Conservation (phyloP, 1,284 basidiomycete species). For the Marasmius tenuissimus region DNA sequence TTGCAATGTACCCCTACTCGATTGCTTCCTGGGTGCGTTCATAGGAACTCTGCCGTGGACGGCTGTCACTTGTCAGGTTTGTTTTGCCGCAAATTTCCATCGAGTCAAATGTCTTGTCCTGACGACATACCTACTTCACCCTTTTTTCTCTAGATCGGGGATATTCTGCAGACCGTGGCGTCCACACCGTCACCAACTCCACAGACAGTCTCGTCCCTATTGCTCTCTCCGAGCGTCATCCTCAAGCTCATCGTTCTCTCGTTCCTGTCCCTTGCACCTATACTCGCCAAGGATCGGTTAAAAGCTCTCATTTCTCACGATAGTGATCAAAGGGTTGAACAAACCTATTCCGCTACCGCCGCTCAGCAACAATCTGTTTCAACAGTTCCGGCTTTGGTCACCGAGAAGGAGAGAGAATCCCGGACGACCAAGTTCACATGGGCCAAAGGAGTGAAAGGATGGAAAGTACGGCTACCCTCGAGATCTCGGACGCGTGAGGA, state of each 20-base stretch:
- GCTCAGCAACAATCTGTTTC: not conserved
- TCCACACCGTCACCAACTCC: constrained; percentile 65
- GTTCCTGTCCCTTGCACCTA: constrained; percentile 75
- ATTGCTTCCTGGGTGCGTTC: constrained; percentile 80
- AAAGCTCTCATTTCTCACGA: constrained; percentile 8
- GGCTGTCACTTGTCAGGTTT: constrained; percentile 81
- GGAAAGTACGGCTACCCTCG: constrained; percentile 45
- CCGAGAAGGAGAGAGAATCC: not conserved
- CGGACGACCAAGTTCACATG: constrained; percentile 26
- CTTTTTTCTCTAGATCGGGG: constrained; percentile 59
- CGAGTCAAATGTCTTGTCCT: constrained; percentile 8
- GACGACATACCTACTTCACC: not conserved
- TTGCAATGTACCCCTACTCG: constrained; percentile 71
- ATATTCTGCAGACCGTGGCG: constrained; percentile 78
- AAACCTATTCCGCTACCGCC: no score
- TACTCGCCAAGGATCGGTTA: constrained; percentile 43
- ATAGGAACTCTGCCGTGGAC: constrained; percentile 83
- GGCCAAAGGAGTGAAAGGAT: constrained; percentile 58
- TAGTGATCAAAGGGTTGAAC: not conserved
- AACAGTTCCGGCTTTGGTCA: not conserved
- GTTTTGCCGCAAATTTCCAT: constrained; percentile 16
- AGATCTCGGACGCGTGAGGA: constrained; percentile 39
- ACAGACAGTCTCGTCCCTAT: constrained; percentile 69
- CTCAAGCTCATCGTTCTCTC: constrained; percentile 73
- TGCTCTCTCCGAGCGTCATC: constrained; percentile 71